Conservation (phyloP, 305 asterid species). For the Lippia alba region DNA sequence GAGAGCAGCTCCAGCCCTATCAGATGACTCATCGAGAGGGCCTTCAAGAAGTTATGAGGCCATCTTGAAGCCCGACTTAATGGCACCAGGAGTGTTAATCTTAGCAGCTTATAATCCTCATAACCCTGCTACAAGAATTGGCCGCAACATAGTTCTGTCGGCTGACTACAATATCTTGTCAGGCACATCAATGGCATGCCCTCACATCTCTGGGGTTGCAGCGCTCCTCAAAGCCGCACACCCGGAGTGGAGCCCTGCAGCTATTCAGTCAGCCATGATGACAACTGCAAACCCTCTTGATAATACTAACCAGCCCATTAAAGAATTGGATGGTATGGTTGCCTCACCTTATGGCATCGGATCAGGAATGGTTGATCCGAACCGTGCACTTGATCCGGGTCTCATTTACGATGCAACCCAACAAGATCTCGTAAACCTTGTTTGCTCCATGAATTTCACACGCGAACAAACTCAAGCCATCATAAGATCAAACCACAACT, state of each 20-base stretch:
- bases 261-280: slow-evolving; percentile 52
- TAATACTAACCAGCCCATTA: slow-evolving; percentile 43
- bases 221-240: slow-evolving; percentile 48
- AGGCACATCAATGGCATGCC: slow-evolving; percentile 59
- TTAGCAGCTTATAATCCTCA: slow-evolving; percentile 47
- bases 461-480: slow-evolving; percentile 37
- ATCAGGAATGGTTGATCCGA: slow-evolving; percentile 49
- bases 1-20: slow-evolving; percentile 40
- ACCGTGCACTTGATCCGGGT: slow-evolving; percentile 52
- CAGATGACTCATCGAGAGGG: slow-evolving; percentile 41
- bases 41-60: slow-evolving; percentile 31
- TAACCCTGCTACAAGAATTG: background rate
- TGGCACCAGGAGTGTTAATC: slow-evolving; percentile 51
- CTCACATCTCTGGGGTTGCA: slow-evolving; percentile 51
- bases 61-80: slow-evolving; percentile 43
- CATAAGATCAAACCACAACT: slow-evolving; percentile 41
- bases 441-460: slow-evolving; percentile 51
- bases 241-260: slow-evolving; percentile 53
- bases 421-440: slow-evolving; percentile 44
- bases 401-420: slow-evolving; percentile 46
- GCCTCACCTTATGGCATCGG: slow-evolving; percentile 48
- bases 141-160: slow-evolving; percentile 8
- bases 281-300: slow-evolving; percentile 50
- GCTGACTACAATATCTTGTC: slow-evolving; percentile 40
- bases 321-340: slow-evolving; percentile 25